phyloP scores from a whole-genome alignment of 78 protist genomes.

The Polysphondylium violaceum region DNA sequence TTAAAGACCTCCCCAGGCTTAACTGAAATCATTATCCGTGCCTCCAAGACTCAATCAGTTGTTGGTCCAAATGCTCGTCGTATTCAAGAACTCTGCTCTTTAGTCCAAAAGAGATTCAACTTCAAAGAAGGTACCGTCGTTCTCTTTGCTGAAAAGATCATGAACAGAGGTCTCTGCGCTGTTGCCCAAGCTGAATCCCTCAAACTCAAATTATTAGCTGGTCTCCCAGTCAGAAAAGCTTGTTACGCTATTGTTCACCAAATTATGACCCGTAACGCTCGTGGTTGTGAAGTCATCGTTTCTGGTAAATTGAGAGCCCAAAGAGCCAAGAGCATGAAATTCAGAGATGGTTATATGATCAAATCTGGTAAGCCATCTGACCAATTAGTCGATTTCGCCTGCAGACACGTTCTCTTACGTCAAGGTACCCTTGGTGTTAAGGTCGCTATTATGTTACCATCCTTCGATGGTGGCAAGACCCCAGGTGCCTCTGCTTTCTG shows the following conservation, averaged over 20 bases:
- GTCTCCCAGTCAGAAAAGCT: slow-evolving; percentile 98
- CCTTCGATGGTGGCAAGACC: slow-evolving; percentile 93
- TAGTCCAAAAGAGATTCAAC: slow-evolving; percentile 98
- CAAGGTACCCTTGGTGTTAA: slow-evolving; percentile 98
- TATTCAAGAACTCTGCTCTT: slow-evolving; percentile 97
- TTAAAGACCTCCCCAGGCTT: slow-evolving; percentile 89
- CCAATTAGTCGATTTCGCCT: slow-evolving; percentile 94
- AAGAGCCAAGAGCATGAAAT: slow-evolving; percentile 99
- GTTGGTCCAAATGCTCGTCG: slow-evolving; percentile 98
- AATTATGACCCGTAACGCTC: slow-evolving; percentile 98
- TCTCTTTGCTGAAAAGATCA: slow-evolving; percentile 97
- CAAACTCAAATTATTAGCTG: slow-evolving; percentile 97
- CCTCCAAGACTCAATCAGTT: slow-evolving; percentile 95
- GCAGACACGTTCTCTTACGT: slow-evolving; percentile 95
- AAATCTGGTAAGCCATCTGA: slow-evolving; percentile 95
- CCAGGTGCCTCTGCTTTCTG: slow-evolving; percentile 86
- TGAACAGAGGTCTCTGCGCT: slow-evolving; percentile 99
- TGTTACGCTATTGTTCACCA: slow-evolving; percentile 99
- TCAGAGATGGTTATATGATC: slow-evolving; percentile 99
- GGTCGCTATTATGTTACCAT: slow-evolving; percentile 99
- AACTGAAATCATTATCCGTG: slow-evolving; percentile 99
- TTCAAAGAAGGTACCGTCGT: slow-evolving; percentile 95
- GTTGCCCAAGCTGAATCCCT: slow-evolving; percentile 99
- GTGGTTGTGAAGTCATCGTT: slow-evolving; percentile 99
- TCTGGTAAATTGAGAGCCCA: slow-evolving; percentile 99